Evolutionary conservation across 768 basidiomycete species (phyloP), one percentile per base, ranked within the genome.

Genomic region (Suillus subalutaceus): DNA sequence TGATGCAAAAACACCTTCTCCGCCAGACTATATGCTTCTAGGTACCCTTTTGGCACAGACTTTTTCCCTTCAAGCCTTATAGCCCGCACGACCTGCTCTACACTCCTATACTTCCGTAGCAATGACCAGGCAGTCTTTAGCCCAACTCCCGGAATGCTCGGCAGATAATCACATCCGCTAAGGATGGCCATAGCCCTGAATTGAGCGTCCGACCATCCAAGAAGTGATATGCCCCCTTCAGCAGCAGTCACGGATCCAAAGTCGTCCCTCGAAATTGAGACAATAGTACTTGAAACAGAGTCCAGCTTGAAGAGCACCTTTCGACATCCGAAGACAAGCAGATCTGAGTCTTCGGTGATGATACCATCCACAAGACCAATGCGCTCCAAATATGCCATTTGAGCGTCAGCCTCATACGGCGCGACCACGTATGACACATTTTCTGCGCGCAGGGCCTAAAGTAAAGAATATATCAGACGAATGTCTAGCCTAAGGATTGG

Each of bases 371-470:
- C 93, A 41, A 92, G 72, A 20, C 94, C 94, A 52, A 82, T 76
- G 59, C 86, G 87, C 74, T 99, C 97, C 53, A 99, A 86, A 78
- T 91, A 98, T 55, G 94, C 91, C 65, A 99, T 86, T 77, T 99
- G 97, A 1, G 97, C 95, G 73, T 99, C 97, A 0, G 97, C 97
- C 82, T 99, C 97, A 77, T 99, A 99, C 0, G 97, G 97, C 5
- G 97, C 97, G 20, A 99, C 97, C 46, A 99, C 82, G 74, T 97
- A 97, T 23, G 85, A 75, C 9, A 99, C 86, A 20, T 80, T 79
- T 73, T 97, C 96, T 13, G 91, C 92, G 58, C 85, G 85, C 40
- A 99, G 82, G 13, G 93, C 96, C 96, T 99, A 69, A 12, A 65
- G n/a, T 15, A 18, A 43, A 65, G 18, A 41, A 58, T 41, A 52